These are phyloP conservation scores for Clavispora vitiphila DNA, from an alignment of 805 yeast genomes.

Conservation along the genomic window DNA sequence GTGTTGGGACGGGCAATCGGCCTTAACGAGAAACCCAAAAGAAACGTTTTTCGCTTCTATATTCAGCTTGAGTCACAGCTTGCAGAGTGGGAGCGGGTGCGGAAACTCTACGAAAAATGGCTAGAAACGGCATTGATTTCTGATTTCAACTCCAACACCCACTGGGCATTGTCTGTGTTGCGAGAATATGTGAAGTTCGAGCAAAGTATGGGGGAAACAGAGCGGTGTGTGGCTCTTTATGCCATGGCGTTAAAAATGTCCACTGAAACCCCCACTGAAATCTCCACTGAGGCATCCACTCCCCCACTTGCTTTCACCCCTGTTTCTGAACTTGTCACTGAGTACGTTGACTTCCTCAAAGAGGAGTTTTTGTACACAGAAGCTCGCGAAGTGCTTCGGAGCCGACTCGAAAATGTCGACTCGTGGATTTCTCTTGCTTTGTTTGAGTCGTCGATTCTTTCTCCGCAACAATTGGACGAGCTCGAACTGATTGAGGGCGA, in stretches of 20 bases:
- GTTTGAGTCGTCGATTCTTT: conserved; percentile 65
- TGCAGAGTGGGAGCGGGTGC: conserved; percentile 76
- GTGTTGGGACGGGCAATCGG: conserved; percentile 73
- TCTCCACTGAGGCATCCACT: not conserved
- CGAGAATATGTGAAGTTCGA: conserved; percentile 66
- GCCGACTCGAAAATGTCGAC: conserved; percentile 27
- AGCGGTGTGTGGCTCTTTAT: conserved; percentile 59
- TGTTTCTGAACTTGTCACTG: conserved; percentile 17
- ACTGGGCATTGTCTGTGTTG: conserved; percentile 40
- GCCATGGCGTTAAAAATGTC: not conserved
- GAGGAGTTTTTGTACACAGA: conserved; percentile 53
- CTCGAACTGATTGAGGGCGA: conserved; percentile 42
- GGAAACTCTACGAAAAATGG: conserved; percentile 66
- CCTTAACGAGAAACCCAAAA: conserved; percentile 40
- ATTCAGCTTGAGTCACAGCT: conserved; percentile 61
- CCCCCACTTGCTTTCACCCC: conserved; percentile 18
- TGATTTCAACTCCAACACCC: not conserved
- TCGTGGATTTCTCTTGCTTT: conserved; percentile 65
- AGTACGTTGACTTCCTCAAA: conserved; percentile 53
- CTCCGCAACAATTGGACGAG: conserved; percentile 43
- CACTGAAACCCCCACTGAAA: too few relatives aligned
- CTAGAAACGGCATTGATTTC: conserved; percentile 35
- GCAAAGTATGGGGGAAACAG: conserved; percentile 57
- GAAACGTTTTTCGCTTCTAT: conserved; percentile 56
- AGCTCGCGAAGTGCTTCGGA: conserved; percentile 50